Conservation (phyloP, 179 eudicot species). For the Heliamphora ciliata region DNA sequence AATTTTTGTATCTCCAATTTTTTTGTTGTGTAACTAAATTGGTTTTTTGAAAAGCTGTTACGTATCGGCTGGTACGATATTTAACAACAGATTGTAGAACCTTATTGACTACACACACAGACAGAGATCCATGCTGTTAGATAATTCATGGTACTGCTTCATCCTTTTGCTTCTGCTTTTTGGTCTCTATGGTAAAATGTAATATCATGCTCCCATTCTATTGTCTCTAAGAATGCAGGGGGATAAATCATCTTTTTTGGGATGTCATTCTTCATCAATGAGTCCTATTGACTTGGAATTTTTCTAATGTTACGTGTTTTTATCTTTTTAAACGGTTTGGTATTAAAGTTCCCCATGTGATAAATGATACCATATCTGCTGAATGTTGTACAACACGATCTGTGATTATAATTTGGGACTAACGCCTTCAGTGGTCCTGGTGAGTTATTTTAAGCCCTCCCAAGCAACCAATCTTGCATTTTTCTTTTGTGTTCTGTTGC, state of each 20-base stretch:
- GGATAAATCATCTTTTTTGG: background rate
- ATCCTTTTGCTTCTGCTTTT: background rate
- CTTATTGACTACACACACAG: no score
- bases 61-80: no score
- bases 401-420: background rate
- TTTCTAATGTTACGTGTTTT: background rate
- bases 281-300: background rate
- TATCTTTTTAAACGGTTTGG: background rate
- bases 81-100: no score
- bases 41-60: no score
- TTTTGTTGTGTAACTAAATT: no score
- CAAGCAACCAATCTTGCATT: background rate
- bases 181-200: background rate
- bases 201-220: background rate
- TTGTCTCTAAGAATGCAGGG: background rate
- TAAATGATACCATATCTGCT: background rate
- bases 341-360: background rate
- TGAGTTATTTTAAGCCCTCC: conserved; percentile 9
- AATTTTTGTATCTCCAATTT: no score
- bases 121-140: background rate
- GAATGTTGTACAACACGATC: background rate
- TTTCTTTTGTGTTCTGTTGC: conserved; percentile 15
- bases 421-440: background rate
- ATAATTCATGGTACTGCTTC: background rate
- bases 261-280: background rate